A percentile compares a stretch with the other conserved stretches of the same genome.
phyloP scores from a whole-genome alignment of 2,329 filamentous ascomycete species.

The Coniochaeta sp. region DNA sequence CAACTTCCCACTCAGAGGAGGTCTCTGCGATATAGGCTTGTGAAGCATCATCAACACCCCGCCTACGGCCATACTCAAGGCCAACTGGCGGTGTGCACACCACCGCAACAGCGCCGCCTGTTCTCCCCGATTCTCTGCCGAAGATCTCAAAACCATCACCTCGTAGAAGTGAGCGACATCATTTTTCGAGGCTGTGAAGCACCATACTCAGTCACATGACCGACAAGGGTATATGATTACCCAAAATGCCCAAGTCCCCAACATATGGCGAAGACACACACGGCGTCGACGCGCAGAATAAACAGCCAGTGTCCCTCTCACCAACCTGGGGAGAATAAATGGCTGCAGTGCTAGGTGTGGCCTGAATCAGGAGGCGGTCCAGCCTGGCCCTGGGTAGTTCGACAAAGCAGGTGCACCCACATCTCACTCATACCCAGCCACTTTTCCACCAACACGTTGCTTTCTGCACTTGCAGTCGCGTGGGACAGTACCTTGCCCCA shows the following conservation, averaged over 20 bases:
- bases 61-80: neutral
- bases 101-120: neutral
- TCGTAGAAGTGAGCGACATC: neutral
- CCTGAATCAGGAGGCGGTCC: neutral
- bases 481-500: neutral
- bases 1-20: no score
- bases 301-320: no score
- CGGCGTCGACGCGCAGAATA: no score
- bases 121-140: neutral
- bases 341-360: neutral
- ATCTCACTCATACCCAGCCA: neutral
- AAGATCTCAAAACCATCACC: neutral
- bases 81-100: neutral
- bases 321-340: neutral
- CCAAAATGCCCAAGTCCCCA: neutral
- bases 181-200: neutral
- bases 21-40: no score
- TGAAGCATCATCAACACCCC: neutral
- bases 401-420: neutral
- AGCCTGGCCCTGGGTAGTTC: neutral
- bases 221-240: neutral
- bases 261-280: neutral
- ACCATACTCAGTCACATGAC: neutral
- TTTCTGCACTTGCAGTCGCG: neutral
- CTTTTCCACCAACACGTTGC: neutral